Evolutionary conservation across 2,329 filamentous ascomycete species (phyloP).

Genomic region (Colletotrichum acutatum): DNA sequence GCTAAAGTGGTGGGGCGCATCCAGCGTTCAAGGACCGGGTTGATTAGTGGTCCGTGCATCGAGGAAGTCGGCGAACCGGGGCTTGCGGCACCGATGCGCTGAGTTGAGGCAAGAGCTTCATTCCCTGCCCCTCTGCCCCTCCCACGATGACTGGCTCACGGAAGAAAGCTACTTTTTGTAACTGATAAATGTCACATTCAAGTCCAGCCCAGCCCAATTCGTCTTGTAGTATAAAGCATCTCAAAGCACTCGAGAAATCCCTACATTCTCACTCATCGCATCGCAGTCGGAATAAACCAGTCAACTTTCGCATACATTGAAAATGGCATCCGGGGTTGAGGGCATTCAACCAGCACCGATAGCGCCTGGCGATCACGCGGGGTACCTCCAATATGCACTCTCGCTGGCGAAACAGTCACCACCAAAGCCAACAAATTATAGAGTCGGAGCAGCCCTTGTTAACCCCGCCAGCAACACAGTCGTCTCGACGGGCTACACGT

Average conservation of each 20-base stretch:
- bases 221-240: background rate
- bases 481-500: slow-evolving; percentile 86
- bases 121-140: background rate
- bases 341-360: slow-evolving; percentile 37
- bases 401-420: slow-evolving; percentile 82
- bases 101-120: background rate
- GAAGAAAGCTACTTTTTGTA: background rate
- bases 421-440: slow-evolving; percentile 90
- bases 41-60: background rate
- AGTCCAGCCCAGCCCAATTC: background rate
- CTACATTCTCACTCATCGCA: background rate
- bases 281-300: background rate
- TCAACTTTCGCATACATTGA: background rate
- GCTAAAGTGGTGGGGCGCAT: slow-evolving; percentile 29
- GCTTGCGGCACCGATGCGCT: background rate
- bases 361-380: slow-evolving; percentile 54
- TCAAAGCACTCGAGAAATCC: background rate
- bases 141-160: background rate
- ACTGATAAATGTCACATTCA: background rate
- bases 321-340: slow-evolving; percentile 30
- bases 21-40: too few species aligned
- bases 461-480: slow-evolving; percentile 66
- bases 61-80: background rate
- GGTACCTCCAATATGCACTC: slow-evolving; percentile 76
- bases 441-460: slow-evolving; percentile 91